Conservation (phyloP, 208 protist genomes). For the Angomonas ambiguus region DNA sequence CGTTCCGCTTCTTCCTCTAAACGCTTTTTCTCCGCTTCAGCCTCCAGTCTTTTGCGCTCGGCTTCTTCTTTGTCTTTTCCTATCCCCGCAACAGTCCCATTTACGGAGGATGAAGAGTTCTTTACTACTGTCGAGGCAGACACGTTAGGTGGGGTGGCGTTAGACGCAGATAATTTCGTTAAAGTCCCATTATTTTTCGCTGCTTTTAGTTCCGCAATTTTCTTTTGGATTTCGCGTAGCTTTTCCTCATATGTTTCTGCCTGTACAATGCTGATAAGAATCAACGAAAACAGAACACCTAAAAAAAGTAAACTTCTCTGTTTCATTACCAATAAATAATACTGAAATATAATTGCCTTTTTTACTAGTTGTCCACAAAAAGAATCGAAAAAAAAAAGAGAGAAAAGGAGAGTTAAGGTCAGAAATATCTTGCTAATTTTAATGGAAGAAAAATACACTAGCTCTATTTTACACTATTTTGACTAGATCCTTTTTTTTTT, state of each 20-base stretch:
- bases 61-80: neutral
- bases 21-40: neutral
- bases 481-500: neutral
- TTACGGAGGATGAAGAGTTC: neutral
- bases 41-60: constrained; percentile 1
- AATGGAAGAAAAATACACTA: no score
- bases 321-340: neutral
- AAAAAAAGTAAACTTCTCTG: neutral
- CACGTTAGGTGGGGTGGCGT: neutral
- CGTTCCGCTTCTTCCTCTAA: constrained; percentile 9
- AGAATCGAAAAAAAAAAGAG: constrained; percentile 12
- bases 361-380: no score
- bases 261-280: neutral
- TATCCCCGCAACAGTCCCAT: neutral
- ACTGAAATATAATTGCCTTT: no score
- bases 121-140: neutral
- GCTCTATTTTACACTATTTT: no score
- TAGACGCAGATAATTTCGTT: neutral
- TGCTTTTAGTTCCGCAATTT: neutral
- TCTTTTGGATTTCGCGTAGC: neutral
- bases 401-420: no score
- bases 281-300: neutral
- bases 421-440: no score
- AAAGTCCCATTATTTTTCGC: neutral
- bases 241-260: neutral